Percentiles rank a stretch among this genome's conserved stretches.
phyloP scores from a whole-genome alignment of 176 grass and related monocot species.

The Bonia amplexicaulis region DNA sequence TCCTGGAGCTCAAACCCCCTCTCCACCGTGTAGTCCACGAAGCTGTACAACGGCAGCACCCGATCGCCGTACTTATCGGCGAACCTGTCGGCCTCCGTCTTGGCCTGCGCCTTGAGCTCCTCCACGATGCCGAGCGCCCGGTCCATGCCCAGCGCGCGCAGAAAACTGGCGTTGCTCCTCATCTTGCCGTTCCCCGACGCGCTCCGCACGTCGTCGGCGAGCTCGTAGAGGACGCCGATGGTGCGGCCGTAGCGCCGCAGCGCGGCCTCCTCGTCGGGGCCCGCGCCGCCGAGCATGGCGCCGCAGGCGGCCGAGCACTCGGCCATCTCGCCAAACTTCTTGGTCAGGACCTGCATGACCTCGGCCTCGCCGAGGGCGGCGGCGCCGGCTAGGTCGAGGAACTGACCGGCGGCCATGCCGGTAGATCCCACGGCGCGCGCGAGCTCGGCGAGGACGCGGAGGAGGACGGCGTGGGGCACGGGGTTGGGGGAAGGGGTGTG shows the following conservation, averaged over 20 bases:
- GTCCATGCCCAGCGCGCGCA: slow-evolving; percentile 59
- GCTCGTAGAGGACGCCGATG: slow-evolving; percentile 84
- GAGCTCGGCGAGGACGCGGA: slow-evolving; percentile 76
- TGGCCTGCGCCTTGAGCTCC: slow-evolving; percentile 70
- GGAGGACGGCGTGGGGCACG: slow-evolving; percentile 45
- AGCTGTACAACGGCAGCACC: slow-evolving; percentile 74
- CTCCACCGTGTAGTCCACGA: slow-evolving; percentile 87
- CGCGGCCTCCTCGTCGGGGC: slow-evolving; percentile 52
- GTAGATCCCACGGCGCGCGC: slow-evolving; percentile 80
- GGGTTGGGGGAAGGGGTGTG: slow-evolving; percentile 50
- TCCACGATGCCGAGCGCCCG: slow-evolving; percentile 73
- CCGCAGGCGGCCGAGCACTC: slow-evolving; percentile 93
- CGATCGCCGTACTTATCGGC: slow-evolving; percentile 55
- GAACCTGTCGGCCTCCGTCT: slow-evolving; percentile 63
- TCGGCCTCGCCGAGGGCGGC: slow-evolving; percentile 62
- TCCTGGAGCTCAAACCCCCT: slow-evolving; percentile 65
- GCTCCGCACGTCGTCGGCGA: slow-evolving; percentile 80
- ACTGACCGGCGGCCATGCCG: slow-evolving; percentile 83
- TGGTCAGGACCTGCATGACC: slow-evolving; percentile 68
- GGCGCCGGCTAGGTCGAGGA: slow-evolving; percentile 67
- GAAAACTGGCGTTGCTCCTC: slow-evolving; percentile 70
- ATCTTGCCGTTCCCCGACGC: slow-evolving; percentile 67
- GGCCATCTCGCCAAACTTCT: slow-evolving; percentile 95
- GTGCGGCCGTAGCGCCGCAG: slow-evolving; percentile 74
- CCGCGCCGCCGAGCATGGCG: slow-evolving; percentile 67